Percentiles rank a stretch among this genome's conserved stretches.
phyloP scores from a whole-genome alignment of 257 asterid genomes.

The Lantana camara region DNA sequence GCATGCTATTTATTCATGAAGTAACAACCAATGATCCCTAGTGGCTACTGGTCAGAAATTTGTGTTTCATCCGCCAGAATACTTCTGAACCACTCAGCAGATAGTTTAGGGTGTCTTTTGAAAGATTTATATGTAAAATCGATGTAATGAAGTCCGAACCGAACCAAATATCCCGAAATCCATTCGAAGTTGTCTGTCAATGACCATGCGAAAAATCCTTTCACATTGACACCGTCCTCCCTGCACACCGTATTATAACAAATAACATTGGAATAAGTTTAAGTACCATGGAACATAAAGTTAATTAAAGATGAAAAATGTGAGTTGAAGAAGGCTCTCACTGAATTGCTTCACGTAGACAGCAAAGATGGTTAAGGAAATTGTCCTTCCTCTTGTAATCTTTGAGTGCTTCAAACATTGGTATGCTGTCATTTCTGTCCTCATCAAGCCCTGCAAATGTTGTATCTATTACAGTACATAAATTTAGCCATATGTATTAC shows the following conservation, averaged over 20 bases:
- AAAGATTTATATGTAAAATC: constrained; percentile 31
- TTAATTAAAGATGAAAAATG: too few relatives aligned
- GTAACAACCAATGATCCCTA: neutral
- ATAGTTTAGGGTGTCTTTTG: constrained; percentile 37
- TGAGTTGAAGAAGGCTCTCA: neutral
- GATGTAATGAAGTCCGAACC: constrained; percentile 42
- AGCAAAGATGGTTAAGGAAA: constrained; percentile 40
- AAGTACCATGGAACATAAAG: too few relatives aligned
- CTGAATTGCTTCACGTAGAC: constrained; percentile 40
- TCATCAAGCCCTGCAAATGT: constrained; percentile 35
- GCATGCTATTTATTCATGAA: neutral
- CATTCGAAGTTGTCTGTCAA: constrained; percentile 42
- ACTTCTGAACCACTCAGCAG: constrained; percentile 47
- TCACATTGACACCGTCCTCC: constrained; percentile 44
- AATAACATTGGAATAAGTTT: too few relatives aligned
- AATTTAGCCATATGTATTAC: too few relatives aligned
- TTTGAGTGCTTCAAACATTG: constrained; percentile 29
- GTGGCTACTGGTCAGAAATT: constrained; percentile 21
- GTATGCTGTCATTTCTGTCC: constrained; percentile 22
- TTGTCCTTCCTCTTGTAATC: constrained; percentile 39
- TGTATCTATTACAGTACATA: neutral
- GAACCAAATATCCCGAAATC: constrained; percentile 37
- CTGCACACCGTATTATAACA: constrained; percentile 21
- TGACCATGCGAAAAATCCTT: constrained; percentile 51
- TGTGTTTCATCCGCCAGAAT: constrained; percentile 16